Evolutionary conservation across 2,329 filamentous ascomycete species (phyloP), one percentile per base, ranked within the genome.

Genomic region (Claviceps cyperi): DNA sequence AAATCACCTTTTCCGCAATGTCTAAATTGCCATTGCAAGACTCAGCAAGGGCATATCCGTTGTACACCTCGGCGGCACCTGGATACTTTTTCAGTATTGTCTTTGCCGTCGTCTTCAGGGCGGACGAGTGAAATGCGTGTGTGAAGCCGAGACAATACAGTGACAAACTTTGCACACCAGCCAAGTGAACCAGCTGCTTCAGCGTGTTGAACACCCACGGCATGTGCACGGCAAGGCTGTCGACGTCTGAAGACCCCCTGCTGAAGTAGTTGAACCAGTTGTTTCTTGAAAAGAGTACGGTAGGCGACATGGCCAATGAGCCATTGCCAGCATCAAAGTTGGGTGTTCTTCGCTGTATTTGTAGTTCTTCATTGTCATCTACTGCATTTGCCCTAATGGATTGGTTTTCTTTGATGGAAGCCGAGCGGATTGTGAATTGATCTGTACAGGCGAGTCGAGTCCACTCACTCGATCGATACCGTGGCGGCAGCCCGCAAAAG

Each of bases 21-120:
- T 77, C 71, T 1, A 61, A 56, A 22, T 83, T 81, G 0, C 73
- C 77, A 32, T 74, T 74, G 1, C 70, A 69, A 55, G 67, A 73
- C 63, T 94, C 86, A 3, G 88, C 78, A 14, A 87, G 66, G 0
- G 84, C 86, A 59, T 91, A 94, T 0, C 81, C 79, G 56, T 88
- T 84, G 65, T 94, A 96, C 0, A 96, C 69, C 14, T 72, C 69
- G 3, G 86, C 62, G 56, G 80, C 83, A 1, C 77, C 71, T 0
- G 81, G 71, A 50, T 78, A 76, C 46, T 73, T 73, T 60, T 85
- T 91, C n/a, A 96, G 65, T 0, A 94, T 68, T 6, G 67, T 66
- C 58, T 87, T 94, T 0, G 87, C 86, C 6, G 75, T 70, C 60
- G 87, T 94, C 56, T 78, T 83, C 24, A 80, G 77, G 2, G 66